A percentile compares a stretch with the other conserved stretches of the same genome.
Evolutionary conservation across 768 basidiomycete genomes (phyloP).

Genomic region (Tephrocybe rancida): DNA sequence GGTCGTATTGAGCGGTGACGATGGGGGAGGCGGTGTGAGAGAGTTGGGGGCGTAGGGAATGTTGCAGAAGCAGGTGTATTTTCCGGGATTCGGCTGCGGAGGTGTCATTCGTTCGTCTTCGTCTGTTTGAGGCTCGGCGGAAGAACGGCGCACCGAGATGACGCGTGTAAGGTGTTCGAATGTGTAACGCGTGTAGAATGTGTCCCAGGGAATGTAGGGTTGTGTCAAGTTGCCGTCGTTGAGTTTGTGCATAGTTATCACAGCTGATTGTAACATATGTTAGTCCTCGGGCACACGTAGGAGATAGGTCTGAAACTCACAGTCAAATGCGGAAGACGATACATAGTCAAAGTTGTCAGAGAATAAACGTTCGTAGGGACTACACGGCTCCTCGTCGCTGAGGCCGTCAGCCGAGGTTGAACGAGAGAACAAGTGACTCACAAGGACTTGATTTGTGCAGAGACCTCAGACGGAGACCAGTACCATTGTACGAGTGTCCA

Average conservation of each 20-base stretch:
- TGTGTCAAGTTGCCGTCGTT: constrained; percentile 42
- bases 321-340: constrained; percentile 44
- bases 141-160: constrained; percentile 33
- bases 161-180: constrained; percentile 34
- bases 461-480: constrained; percentile 52
- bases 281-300: not conserved
- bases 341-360: constrained; percentile 55
- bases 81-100: constrained; percentile 42
- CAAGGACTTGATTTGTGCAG: constrained; percentile 48
- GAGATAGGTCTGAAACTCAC: constrained; percentile 29
- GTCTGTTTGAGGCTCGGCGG: not conserved
- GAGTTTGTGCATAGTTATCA: constrained; percentile 33
- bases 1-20: no score
- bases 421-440: constrained; percentile 26
- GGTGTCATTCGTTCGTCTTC: not conserved
- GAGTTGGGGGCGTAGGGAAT: constrained; percentile 48
- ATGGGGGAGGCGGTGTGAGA: not conserved
- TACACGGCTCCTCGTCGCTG: constrained; percentile 43
- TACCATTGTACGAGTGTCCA: constrained; percentile 60
- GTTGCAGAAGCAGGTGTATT: constrained; percentile 45
- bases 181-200: constrained; percentile 52
- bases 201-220: constrained; percentile 35
- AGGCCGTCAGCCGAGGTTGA: not conserved
- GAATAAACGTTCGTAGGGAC: constrained; percentile 48
- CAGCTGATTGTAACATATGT: constrained; percentile 27